phyloP scores from a whole-genome alignment of 2,329 filamentous ascomycete genomes.

The Colletotrichum truncatum region DNA sequence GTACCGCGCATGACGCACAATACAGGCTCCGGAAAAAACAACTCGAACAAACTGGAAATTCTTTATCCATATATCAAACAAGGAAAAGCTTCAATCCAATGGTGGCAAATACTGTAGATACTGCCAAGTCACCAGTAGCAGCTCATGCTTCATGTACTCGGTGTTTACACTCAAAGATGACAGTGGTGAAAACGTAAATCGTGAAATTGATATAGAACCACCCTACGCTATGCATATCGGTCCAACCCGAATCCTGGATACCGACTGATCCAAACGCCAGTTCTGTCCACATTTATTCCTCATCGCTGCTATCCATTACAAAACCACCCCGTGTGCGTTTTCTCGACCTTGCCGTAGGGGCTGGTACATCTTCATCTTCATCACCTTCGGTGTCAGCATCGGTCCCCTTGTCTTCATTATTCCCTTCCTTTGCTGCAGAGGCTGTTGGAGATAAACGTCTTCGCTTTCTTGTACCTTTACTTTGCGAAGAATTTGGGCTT shows the following conservation, averaged over 20 bases:
- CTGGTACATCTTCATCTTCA: slow-evolving; percentile 52
- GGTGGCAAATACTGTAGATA: too few species aligned
- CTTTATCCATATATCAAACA: too few species aligned
- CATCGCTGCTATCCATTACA: slow-evolving; percentile 68
- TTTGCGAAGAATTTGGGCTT: slow-evolving; percentile 24
- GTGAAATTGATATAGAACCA: background rate
- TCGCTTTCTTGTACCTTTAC: slow-evolving; percentile 15
- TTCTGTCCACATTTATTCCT: slow-evolving; percentile 45
- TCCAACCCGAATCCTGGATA: background rate
- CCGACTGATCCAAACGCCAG: slow-evolving; percentile 2
- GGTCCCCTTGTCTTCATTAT: background rate
- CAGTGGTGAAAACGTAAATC: background rate
- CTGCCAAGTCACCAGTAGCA: too few species aligned
- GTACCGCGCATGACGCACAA: too few species aligned
- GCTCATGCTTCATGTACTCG: too few species aligned
- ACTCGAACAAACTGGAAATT: too few species aligned
- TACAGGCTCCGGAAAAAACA: too few species aligned
- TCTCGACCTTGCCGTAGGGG: slow-evolving; percentile 46
- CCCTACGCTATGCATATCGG: slow-evolving; percentile 20
- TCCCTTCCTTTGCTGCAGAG: background rate
- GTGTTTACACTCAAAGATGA: background rate
- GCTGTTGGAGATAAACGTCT: slow-evolving; percentile 7
- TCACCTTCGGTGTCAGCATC: slow-evolving; percentile 35
- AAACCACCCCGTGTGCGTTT: slow-evolving; percentile 62
- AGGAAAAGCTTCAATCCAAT: too few species aligned